Evolutionary conservation across 257 asterid genomes (phyloP).

Genomic region (Solanum pennellii): DNA sequence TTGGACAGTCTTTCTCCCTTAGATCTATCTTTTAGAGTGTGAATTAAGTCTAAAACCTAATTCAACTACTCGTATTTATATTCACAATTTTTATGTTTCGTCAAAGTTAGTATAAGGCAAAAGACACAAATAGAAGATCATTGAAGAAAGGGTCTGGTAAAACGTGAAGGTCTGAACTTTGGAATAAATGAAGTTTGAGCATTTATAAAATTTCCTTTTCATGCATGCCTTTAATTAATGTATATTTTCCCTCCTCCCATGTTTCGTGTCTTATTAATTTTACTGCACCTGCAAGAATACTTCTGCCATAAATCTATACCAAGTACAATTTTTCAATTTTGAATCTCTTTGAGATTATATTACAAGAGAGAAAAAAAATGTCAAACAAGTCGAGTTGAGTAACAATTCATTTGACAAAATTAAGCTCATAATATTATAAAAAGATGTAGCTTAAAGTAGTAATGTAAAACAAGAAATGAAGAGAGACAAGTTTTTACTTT

Average conservation of each 20-base stretch:
- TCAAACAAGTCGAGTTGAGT: neutral
- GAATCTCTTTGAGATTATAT: neutral
- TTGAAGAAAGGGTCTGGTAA: constrained; percentile 9
- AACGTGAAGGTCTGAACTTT: constrained; percentile 15
- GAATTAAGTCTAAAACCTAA: too few species aligned
- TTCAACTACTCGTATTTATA: too few species aligned
- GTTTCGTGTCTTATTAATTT: neutral
- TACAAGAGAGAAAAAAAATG: neutral
- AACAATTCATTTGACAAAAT: neutral
- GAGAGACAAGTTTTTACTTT: neutral
- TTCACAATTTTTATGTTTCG: too few species aligned
- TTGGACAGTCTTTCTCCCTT: too few species aligned
- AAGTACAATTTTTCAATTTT: neutral
- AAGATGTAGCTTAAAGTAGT: neutral
- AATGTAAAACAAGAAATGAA: neutral
- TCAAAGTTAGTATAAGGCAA: too few species aligned
- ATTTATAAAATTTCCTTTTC: neutral
- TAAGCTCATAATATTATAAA: neutral
- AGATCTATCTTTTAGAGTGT: too few species aligned
- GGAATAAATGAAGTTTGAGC: constrained; percentile 12
- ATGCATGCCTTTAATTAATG: neutral
- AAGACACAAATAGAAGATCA: neutral
- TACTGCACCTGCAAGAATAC: neutral
- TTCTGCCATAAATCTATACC: neutral
- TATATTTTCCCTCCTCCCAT: neutral